A percentile compares a stretch with the other conserved stretches of the same genome.
phyloP scores from a whole-genome alignment of 2,329 filamentous ascomycete species.

The Aspergillus aculeatinus region DNA sequence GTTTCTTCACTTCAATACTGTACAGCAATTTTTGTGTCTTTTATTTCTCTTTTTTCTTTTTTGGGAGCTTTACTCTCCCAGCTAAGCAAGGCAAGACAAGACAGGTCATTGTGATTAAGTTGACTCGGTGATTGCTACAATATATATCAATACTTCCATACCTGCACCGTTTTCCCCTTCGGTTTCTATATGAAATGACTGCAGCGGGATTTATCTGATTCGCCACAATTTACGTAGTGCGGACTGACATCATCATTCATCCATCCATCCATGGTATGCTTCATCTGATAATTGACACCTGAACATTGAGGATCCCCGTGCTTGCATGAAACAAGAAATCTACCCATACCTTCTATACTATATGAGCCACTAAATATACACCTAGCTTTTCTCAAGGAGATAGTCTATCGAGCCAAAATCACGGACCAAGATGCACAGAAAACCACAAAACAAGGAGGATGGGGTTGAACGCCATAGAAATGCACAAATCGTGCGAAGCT shows the following conservation, averaged over 20 bases:
- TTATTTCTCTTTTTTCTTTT: neutral
- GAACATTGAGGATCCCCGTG: neutral
- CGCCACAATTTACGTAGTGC: neutral
- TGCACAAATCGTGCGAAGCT: neutral
- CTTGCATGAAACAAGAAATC: neutral
- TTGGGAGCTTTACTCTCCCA: neutral
- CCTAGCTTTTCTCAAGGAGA: neutral
- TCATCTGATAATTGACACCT: neutral
- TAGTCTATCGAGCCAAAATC: neutral
- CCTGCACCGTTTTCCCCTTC: neutral
- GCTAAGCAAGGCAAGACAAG: slow-evolving; percentile 1
- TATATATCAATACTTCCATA: neutral
- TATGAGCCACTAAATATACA: neutral
- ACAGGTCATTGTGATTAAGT: neutral
- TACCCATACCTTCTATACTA: neutral
- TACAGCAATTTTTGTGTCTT: neutral
- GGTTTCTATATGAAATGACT: neutral
- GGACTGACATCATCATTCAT: slow-evolving; percentile 1
- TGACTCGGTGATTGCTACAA: neutral
- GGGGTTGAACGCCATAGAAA: neutral
- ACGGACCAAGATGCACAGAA: neutral
- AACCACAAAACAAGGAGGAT: slow-evolving; percentile 2
- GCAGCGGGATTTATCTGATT: neutral
- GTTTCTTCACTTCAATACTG: neutral
- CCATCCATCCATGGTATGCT: neutral